Conservation (phyloP, 2,329 filamentous ascomycete species). For the Cordyceps farinosa region DNA sequence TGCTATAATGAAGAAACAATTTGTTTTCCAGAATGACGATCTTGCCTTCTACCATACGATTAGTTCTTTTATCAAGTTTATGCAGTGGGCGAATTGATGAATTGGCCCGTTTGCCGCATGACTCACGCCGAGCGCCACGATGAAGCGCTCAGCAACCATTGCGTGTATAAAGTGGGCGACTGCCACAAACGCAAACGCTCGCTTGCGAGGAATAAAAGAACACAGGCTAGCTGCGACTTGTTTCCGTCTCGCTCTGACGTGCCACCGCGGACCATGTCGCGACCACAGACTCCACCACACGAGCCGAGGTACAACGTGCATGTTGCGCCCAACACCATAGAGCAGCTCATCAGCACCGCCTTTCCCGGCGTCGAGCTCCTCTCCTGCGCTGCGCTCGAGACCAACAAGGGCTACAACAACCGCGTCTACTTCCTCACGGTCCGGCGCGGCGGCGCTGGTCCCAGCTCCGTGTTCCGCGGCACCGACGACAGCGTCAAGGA, state of each 20-base stretch:
- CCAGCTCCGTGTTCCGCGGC: slow-evolving; percentile 9
- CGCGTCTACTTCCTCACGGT: slow-evolving; percentile 24
- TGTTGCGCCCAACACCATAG: slow-evolving; percentile 18
- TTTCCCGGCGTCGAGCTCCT: slow-evolving; percentile 19
- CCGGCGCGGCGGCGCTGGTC: not conserved
- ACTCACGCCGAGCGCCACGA: not conserved
- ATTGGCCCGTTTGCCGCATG: not conserved
- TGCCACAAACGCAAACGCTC: not conserved
- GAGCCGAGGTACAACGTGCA: slow-evolving; percentile 23
- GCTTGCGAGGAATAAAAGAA: too few relatives aligned
- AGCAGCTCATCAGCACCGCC: slow-evolving; percentile 10
- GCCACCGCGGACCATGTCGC: slow-evolving; percentile 6
- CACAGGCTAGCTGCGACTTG: too few relatives aligned
- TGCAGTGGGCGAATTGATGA: not conserved
- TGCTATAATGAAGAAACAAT: too few relatives aligned
- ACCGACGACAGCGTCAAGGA: not conserved
- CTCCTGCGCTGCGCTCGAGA: slow-evolving; percentile 16
- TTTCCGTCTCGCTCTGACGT: too few relatives aligned
- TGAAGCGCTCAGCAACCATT: not conserved
- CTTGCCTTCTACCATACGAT: too few relatives aligned
- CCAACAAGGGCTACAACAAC: slow-evolving; percentile 24
- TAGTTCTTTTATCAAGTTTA: too few relatives aligned
- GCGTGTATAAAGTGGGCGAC: not conserved
- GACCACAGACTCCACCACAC: slow-evolving; percentile 22
- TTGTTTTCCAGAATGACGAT: too few relatives aligned